phyloP scores from a whole-genome alignment of 257 asterid genomes.

The Euphrasia confusa region DNA sequence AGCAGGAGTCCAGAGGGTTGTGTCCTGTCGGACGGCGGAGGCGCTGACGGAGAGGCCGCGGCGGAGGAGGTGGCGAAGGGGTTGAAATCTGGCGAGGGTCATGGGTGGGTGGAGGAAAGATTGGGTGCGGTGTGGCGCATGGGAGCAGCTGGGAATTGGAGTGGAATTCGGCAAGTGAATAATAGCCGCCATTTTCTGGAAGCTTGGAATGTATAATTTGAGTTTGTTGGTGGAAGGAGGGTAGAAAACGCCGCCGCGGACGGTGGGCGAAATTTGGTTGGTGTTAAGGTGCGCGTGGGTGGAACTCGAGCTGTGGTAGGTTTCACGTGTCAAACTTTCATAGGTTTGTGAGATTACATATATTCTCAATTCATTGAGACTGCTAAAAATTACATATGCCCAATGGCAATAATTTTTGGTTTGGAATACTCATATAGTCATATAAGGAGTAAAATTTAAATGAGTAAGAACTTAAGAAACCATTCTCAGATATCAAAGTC shows the following conservation, averaged over 20 bases:
- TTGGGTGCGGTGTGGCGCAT: slow-evolving; percentile 46
- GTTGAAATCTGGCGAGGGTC: slow-evolving; percentile 48
- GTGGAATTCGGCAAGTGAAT: slow-evolving; percentile 29
- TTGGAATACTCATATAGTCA: too few species aligned
- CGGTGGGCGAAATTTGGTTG: slow-evolving; percentile 22
- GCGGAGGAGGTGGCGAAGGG: slow-evolving; percentile 41
- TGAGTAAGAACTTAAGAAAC: too few species aligned
- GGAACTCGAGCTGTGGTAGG: slow-evolving; percentile 12
- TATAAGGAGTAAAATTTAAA: too few species aligned
- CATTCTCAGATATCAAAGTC: too few species aligned
- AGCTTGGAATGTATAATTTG: slow-evolving; percentile 18
- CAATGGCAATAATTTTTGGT: too few species aligned
- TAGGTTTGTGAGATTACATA: slow-evolving; percentile 14
- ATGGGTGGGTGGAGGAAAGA: slow-evolving; percentile 41
- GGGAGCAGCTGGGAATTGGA: slow-evolving; percentile 39
- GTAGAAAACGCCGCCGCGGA: slow-evolving; percentile 51
- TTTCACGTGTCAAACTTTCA: slow-evolving; percentile 34
- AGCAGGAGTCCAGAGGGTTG: slow-evolving; percentile 64
- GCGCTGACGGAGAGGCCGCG: slow-evolving; percentile 50
- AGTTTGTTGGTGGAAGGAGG: slow-evolving; percentile 33
- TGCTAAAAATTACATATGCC: too few species aligned
- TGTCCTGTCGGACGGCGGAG: slow-evolving; percentile 67
- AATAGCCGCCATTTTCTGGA: slow-evolving; percentile 43
- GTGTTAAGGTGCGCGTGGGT: slow-evolving; percentile 18
- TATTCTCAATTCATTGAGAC: neutral